Conservation (phyloP, 2,329 filamentous ascomycete species). For the Calonectria naviculata region DNA sequence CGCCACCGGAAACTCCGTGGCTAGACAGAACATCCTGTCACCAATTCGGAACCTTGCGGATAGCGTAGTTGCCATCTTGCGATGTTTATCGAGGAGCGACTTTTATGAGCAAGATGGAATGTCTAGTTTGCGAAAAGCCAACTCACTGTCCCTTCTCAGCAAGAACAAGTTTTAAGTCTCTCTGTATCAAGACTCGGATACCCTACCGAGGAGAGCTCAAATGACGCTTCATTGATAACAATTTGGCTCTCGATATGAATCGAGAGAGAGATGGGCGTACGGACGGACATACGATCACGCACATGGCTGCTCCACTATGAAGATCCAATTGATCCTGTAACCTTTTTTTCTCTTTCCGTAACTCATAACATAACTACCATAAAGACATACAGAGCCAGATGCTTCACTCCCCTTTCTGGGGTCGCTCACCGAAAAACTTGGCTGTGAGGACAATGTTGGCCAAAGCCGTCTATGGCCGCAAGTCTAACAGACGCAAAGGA, state of each 20-base stretch:
- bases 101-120: background rate
- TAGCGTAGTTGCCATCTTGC: no score
- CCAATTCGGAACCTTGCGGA: background rate
- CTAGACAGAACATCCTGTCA: background rate
- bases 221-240: background rate
- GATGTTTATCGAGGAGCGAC: background rate
- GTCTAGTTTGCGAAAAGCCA: no score
- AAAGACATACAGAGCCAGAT: background rate
- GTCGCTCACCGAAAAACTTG: background rate
- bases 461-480: background rate
- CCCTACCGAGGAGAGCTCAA: background rate
- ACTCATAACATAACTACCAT: conserved; percentile 16
- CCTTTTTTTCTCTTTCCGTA: conserved; percentile 18
- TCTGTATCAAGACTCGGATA: no score
- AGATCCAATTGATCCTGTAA: background rate
- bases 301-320: background rate
- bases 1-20: background rate
- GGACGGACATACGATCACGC: background rate
- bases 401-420: background rate
- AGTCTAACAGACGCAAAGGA: background rate
- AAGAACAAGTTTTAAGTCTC: background rate
- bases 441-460: background rate
- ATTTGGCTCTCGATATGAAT: background rate
- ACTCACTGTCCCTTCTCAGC: background rate
- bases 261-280: no score